phyloP scores from a whole-genome alignment of 1,139 yeast species.

The Yamadazyma sp. region DNA sequence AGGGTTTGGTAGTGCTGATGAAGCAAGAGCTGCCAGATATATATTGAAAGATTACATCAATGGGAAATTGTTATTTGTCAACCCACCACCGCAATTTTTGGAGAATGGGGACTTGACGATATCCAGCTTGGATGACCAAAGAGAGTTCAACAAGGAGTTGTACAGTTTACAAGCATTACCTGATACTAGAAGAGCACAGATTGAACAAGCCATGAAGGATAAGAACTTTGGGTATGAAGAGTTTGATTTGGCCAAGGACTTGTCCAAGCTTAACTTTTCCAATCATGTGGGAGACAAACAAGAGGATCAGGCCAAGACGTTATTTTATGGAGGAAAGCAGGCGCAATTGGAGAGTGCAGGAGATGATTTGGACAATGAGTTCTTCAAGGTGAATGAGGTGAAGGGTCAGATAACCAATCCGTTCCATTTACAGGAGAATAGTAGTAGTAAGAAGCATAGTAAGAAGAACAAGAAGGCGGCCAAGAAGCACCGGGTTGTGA shows the following conservation, averaged over 20 bases:
- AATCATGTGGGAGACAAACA: conserved; percentile 57
- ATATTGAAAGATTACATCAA: conserved; percentile 92
- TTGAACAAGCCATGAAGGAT: conserved; percentile 55
- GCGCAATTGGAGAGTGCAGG: conserved; percentile 78
- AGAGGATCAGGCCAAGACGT: conserved; percentile 33
- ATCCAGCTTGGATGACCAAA: conserved; percentile 44
- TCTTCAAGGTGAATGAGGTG: conserved; percentile 66
- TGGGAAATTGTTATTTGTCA: conserved; percentile 81
- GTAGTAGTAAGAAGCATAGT: conserved; percentile 64
- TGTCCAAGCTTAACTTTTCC: conserved; percentile 73
- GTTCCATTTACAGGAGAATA: conserved; percentile 56
- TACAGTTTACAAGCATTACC: conserved; percentile 67
- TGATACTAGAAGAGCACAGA: conserved; percentile 71
- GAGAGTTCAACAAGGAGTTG: conserved; percentile 70
- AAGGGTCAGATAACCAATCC: conserved; percentile 68
- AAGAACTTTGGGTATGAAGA: conserved; percentile 52
- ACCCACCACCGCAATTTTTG: conserved; percentile 73
- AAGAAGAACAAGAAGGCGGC: conserved; percentile 73
- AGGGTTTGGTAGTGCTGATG: conserved; percentile 96
- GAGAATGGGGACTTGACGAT: conserved; percentile 41
- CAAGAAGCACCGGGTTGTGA: conserved; percentile 46
- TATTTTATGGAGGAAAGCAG: conserved; percentile 74
- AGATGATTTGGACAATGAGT: conserved; percentile 79
- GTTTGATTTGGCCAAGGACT: conserved; percentile 68
- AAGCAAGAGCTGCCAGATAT: conserved; percentile 90